Conservation (phyloP, 257 asterid species). For the Rhazya stricta region DNA sequence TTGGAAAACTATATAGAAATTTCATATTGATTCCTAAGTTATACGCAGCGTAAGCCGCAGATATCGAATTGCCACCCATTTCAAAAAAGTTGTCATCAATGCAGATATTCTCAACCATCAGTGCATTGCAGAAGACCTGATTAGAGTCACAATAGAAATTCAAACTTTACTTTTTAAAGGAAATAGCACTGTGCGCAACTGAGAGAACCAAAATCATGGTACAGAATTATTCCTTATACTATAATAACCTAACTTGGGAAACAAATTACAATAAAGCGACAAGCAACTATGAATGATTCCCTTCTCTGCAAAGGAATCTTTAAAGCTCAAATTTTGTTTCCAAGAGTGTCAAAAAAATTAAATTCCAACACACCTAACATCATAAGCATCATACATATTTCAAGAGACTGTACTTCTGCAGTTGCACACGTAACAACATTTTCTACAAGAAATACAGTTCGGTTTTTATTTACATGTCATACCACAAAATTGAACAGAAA, state of each 20-base stretch:
- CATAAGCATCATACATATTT: background rate
- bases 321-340: background rate
- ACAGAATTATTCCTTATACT: background rate
- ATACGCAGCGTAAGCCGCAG: slow-evolving; percentile 79
- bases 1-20: slow-evolving; percentile 64
- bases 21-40: slow-evolving; percentile 83
- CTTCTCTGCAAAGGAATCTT: background rate
- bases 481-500: background rate
- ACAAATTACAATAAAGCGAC: background rate
- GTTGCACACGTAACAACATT: background rate
- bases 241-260: background rate
- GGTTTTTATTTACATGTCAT: background rate
- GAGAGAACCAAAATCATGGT: background rate
- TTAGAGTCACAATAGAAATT: slow-evolving; percentile 7
- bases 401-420: background rate
- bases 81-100: slow-evolving; percentile 65
- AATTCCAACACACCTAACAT: background rate
- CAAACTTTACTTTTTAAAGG: slow-evolving; percentile 6
- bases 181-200: background rate
- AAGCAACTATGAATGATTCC: background rate
- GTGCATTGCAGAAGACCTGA: slow-evolving; percentile 68
- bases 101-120: slow-evolving; percentile 62
- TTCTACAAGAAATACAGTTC: background rate
- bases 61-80: slow-evolving; percentile 81
- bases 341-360: background rate